Base-by-base conservation (phyloP, 345 rosid species). In the Reutealis trisperma region DNA sequence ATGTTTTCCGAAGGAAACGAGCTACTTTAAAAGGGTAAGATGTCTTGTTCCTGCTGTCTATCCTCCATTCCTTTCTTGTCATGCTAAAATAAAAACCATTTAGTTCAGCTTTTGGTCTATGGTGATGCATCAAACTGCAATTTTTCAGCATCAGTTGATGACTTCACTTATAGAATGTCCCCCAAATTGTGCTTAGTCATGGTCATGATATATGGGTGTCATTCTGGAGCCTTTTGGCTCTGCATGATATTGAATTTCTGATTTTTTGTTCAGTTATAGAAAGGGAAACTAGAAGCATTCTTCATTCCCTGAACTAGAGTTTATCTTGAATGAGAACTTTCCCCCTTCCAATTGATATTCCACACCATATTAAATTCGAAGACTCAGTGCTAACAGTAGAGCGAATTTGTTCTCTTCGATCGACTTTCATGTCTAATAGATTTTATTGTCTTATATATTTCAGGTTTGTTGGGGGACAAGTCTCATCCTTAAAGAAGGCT, bases 1-100 rank as follows among this genome's bases (percentile, higher is more conserved):
- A 82, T 72, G 72, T 90, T 65, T 34, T 88, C 34, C 82, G 82
- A 73, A 87, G 89, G 85, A 93, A 88, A 78, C 75, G 75, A 78
- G 86, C 90, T 81, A 76, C 85, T 63, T 57, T 93, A 41, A 80
- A 65, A 78, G 76, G 90, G 98, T 95, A 82, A 80, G 83, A 30
- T 63, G 24, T 63, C 42, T 10, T 69, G 30, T 62, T 63, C 61
- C 63, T 70, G 69, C 32, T 37, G 15, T 61, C 13, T 49, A 37
- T 21, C 54, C 13, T 71, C 22, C 75, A 27, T 47, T 18, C 19
- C 49, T 66, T 19, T 66, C 4, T 18, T 55, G 51, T 16, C 19
- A 64, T 30, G n/a, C n/a, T 27, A 27, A 63, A 63, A 16, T 14
- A 13, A 19, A 63, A 25, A 62, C 18, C 7, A 4, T 11, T 60